Percentiles rank a stretch among this genome's conserved stretches.
Evolutionary conservation across 2,329 filamentous ascomycete species (phyloP).

Genomic region (Ilyonectria destructans): DNA sequence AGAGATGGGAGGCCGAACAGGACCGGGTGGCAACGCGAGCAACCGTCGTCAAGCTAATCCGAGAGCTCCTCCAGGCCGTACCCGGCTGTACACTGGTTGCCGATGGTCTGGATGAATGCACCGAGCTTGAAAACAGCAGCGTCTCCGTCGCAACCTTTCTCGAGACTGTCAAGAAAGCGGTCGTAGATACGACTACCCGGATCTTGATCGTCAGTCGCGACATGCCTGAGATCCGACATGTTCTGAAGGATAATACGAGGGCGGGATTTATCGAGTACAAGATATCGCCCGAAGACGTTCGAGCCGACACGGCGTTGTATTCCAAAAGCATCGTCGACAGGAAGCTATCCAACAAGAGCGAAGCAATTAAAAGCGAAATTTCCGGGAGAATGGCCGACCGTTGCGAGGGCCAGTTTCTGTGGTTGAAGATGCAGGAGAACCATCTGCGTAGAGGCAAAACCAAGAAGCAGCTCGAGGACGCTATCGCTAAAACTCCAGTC

Average conservation of each 20-base stretch:
- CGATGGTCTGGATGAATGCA: no score
- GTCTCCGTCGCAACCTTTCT: no score
- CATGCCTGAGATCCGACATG: conserved; percentile 43
- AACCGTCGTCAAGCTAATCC: no score
- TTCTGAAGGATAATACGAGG: not conserved
- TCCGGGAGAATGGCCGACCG: conserved; percentile 40
- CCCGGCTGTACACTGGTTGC: no score
- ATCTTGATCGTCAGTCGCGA: conserved; percentile 50
- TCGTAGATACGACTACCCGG: conserved; percentile 24
- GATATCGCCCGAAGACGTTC: conserved; percentile 39
- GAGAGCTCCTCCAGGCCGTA: no score
- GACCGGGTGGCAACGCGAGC: no score
- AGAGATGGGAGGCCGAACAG: no score
- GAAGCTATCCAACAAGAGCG: not conserved
- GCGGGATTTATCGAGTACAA: conserved; percentile 17
- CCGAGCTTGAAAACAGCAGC: no score
- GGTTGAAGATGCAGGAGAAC: conserved; percentile 53
- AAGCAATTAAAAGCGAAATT: not conserved
- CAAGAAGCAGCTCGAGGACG: conserved; percentile 48
- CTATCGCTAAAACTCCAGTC: conserved; percentile 49
- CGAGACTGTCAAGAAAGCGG: no score
- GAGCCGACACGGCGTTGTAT: not conserved
- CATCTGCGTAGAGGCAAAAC: no score
- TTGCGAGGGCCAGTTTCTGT: conserved; percentile 56
- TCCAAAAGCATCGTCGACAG: not conserved